Evolutionary conservation across 306 rosid species (phyloP), one percentile per base, ranked within the genome.

Genomic region (Rubus idaeus): DNA sequence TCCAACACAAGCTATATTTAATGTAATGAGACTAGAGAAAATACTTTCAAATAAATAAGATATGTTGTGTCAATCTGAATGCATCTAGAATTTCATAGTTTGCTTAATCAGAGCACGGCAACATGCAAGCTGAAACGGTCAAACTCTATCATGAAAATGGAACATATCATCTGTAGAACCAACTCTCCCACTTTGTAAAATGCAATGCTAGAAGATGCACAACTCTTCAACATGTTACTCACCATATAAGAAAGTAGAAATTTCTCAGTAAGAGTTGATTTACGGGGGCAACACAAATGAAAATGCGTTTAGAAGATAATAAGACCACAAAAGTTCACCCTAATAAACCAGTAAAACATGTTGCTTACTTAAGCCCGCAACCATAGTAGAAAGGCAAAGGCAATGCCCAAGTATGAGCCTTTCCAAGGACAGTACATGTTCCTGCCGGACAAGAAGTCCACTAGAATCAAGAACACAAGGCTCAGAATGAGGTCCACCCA

Each of bases 401-500:
- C 98, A 93, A 78, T 93, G 98, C 80, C 93, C 98, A 66, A 93
- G 83, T 75, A 87, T 84, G 42, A 91, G 98, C 75, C 98, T 87
- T 85, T 93, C 98, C 86, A 97, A 89, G 49, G 83, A 83, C 69
- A 93, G 90, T 81, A 93, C 98, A 39, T 90, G 93, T 77, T 23
- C 92, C 83, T 97, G 86, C 86, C 89, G 96, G 83, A 93, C 98
- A 69, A 91, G 96, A 75, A 97, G 91, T 71, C 98, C 97, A 86
- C 92, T 91, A 79, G 97, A 91, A 86, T 93, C 98, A 80, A 93
- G 87, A 83, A 93, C 82, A 73, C 86, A 86, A 64, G 61, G 89
- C 87, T 93, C 98, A 79, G 91, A 87, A 60, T 88, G 88, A 74
- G 93, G 96, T 74, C 93, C 98, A 77, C 98, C 98, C 85, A 87